These are phyloP conservation scores for Termitomyces sp. DNA, from an alignment of 768 basidiomycete genomes.

Conservation along the genomic window DNA sequence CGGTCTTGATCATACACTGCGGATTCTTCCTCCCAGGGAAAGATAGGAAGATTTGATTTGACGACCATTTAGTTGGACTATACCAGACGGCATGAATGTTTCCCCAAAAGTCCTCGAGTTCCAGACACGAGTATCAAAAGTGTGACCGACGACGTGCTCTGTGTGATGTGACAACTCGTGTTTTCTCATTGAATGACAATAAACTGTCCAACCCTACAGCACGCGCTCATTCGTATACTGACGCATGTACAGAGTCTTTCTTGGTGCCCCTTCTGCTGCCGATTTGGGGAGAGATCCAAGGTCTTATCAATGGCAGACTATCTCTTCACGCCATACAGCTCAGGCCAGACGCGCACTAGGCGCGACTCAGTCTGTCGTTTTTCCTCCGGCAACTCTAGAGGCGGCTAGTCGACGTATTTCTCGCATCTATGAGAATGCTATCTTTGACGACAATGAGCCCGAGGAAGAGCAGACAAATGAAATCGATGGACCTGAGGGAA, in stretches of 20 bases:
- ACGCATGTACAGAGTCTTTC: constrained; percentile 44
- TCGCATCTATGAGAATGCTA: constrained; percentile 60
- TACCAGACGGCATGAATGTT: background rate
- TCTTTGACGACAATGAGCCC: constrained; percentile 42
- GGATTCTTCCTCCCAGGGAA: background rate
- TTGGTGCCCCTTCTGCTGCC: constrained; percentile 38
- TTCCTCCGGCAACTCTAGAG: constrained; percentile 54
- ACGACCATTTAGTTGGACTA: background rate
- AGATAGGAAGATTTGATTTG: background rate
- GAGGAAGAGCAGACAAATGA: background rate
- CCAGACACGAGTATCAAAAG: background rate
- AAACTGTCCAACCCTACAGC: background rate
- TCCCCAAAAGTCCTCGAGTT: background rate
- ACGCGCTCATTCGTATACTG: background rate
- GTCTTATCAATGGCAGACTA: constrained; percentile 41
- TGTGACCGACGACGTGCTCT: background rate
- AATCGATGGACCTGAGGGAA: background rate
- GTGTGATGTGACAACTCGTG: background rate
- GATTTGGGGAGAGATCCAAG: constrained; percentile 29
- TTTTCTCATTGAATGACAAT: too few species aligned
- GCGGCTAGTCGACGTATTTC: constrained; percentile 69
- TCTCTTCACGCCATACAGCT: constrained; percentile 22
- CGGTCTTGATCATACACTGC: background rate
- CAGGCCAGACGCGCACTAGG: background rate
- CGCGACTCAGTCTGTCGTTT: constrained; percentile 21